Base-by-base conservation (phyloP, 257 asterid species). In the Nicotiana sylvestris region DNA sequence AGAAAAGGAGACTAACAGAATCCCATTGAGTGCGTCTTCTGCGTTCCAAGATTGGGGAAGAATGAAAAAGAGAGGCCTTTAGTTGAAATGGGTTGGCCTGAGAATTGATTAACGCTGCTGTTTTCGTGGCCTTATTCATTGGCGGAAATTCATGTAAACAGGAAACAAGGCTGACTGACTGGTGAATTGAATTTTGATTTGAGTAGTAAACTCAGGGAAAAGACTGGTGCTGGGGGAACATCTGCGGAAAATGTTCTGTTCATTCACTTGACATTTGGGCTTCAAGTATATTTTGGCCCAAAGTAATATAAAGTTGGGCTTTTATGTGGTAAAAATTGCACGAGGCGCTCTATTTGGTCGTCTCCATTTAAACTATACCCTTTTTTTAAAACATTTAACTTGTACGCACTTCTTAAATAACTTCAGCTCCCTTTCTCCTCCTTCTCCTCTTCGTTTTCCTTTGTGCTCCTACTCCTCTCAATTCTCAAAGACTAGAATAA, bases 31-130 rank as follows among this genome's bases (percentile, higher is more conserved):
- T 81, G 84, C 95, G 89, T 76, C 91, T 89, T 80, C 82, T 89
- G 81, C 98, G 96, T 86, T 95, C 98, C 72, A 91, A 86, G 81
- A 90, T 81, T 10, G 97, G 93, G 17, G 93, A 86, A 80, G 91
- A 87, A 85, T 95, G 98, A 76, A 95, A 92, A 70, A 86, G 86
- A 60, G 85, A 88, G 9, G 90, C 88, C 80, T 87, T 86, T 8
- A 86, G 51, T 82, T 83, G 90, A 85, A 91, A 90, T 84, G 89
- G 94, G 87, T 67, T 87, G 55, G 86, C 81, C 81, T 69, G 88
- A 85, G 83, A 90, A 66, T 87, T 89, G 82, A 91, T 82, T 51
- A 88, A 51, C 55, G 93, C 91, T 46, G 88, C 91, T 43, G 51
- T 43, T 35, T 84, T n/a, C 81, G 82, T 84, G 43, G 90, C 86